Evolutionary conservation across 352 stramenopile genomes (phyloP).

Genomic region (Thraustochytrium sp.): DNA sequence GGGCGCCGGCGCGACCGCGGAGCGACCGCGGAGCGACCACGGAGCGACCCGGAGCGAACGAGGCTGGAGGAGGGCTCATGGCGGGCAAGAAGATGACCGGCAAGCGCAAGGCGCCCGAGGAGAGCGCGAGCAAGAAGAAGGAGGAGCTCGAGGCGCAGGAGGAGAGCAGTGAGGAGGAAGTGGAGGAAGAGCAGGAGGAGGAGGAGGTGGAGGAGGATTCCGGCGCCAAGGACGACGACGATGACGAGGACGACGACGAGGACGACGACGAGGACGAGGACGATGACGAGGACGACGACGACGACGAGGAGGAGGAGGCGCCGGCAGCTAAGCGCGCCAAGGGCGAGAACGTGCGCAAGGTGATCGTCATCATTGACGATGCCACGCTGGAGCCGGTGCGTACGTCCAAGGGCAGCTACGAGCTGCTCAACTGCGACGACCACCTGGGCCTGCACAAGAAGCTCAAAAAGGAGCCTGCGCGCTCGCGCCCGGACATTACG

Average conservation of each 20-base stretch:
- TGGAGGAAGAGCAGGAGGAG: neutral
- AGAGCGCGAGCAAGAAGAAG: no score
- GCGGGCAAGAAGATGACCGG: no score
- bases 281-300: neutral
- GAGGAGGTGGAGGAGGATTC: neutral
- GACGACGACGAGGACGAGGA: neutral
- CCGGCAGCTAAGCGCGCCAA: neutral
- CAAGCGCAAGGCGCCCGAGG: no score
- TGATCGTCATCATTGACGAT: constrained; percentile 97
- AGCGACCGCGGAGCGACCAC: no score
- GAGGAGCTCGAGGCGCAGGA: no score
- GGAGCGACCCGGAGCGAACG: no score
- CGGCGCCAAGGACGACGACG: neutral
- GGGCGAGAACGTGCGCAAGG: constrained; percentile 52
- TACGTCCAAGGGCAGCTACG: constrained; percentile 93
- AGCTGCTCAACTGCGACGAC: constrained; percentile 99
- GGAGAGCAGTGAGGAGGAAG: no score
- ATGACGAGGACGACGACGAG: neutral
- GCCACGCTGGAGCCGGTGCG: constrained; percentile 98
- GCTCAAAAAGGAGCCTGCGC: constrained; percentile 87
- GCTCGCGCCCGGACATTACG: constrained; percentile 96
- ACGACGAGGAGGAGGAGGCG: neutral
- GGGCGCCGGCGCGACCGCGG: no score
- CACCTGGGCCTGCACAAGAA: constrained; percentile 91
- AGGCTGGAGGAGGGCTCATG: no score